Conservation (phyloP, 202 grass and related monocot genomes). For the Musa balbisiana region DNA sequence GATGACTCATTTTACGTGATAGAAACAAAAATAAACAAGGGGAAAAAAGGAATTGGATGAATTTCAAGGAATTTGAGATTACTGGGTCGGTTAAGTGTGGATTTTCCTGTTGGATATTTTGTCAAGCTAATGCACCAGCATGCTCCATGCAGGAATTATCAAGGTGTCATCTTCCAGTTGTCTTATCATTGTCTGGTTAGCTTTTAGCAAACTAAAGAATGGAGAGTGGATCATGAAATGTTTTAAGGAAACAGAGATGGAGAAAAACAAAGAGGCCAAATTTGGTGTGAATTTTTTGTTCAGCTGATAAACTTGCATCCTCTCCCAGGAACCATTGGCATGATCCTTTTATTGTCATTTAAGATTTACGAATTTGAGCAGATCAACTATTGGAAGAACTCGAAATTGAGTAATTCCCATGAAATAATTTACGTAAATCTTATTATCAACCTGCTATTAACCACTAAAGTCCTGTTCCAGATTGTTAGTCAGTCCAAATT, state of each 20-base stretch:
- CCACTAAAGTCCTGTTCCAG: too few relatives aligned
- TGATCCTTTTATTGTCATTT: too few relatives aligned
- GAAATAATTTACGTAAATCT: too few relatives aligned
- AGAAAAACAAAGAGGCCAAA: background rate
- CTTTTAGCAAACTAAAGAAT: background rate
- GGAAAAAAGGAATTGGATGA: background rate
- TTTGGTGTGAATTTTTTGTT: background rate
- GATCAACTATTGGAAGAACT: too few relatives aligned
- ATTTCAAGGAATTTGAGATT: background rate
- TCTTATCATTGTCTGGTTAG: background rate
- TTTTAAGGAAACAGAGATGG: background rate
- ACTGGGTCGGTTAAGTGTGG: background rate
- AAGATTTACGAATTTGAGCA: too few relatives aligned
- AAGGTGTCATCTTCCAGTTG: too few relatives aligned
- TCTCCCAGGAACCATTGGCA: too few relatives aligned
- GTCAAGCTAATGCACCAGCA: background rate
- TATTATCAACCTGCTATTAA: too few relatives aligned
- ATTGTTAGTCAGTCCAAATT: too few relatives aligned
- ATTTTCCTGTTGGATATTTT: background rate
- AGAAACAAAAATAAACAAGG: background rate
- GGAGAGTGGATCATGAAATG: background rate
- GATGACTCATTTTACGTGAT: background rate
- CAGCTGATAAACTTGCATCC: background rate
- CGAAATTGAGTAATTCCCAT: too few relatives aligned
- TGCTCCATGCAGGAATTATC: background rate